Evolutionary conservation across 768 basidiomycete species (phyloP), one percentile per base, ranked within the genome.

Genomic region (Mycena rebaudengoi): DNA sequence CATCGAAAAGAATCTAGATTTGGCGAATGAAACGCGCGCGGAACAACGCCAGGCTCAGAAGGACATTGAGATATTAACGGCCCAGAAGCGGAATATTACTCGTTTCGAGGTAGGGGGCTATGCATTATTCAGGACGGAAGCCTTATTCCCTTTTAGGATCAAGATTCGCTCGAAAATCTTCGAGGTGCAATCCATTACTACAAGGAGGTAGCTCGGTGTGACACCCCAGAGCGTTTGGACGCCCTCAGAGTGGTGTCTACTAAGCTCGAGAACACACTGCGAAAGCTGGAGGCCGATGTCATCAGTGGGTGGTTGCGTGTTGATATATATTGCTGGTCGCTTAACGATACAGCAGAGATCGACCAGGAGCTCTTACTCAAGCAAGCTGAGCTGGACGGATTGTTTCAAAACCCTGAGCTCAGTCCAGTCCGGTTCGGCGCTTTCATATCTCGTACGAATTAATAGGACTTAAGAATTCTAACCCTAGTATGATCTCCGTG

Each of bases 401-500:
- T 90, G 12, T 88, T 88, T 41, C 84, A 92, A 29, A 84, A 85
- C 50, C 85, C 88, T 0, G 91, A 91, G 64, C 73, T 94, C 87
- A 89, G 68, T 76, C 84, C 50, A 81, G 84, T 69, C 83, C 82
- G 66, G 92, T 87, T 62, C 32, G 84, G 1, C 20, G 3, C 7
- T 21, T 26, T 5, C 50, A 10, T 21, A 60, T 35, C 6, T 50
- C 50, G 30, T 12, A 53, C 33, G 16, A 39, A 13, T 35, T 25
- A 25, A 16, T 14, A 14, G 29, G n/a, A 43, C 7, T 29, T 5
- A 55, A 3, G 18, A 41, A n/a, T 37, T 14, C 28, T 29, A 16
- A 37, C 60, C 1, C 46, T 21, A 94, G 92, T 95, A 94, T 69
- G 91, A 94, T 65, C 85, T 95, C 23, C 89, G 91, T 3, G 89